Conservation (phyloP, 2,329 filamentous ascomycete species). For the Talaromyces sp. region DNA sequence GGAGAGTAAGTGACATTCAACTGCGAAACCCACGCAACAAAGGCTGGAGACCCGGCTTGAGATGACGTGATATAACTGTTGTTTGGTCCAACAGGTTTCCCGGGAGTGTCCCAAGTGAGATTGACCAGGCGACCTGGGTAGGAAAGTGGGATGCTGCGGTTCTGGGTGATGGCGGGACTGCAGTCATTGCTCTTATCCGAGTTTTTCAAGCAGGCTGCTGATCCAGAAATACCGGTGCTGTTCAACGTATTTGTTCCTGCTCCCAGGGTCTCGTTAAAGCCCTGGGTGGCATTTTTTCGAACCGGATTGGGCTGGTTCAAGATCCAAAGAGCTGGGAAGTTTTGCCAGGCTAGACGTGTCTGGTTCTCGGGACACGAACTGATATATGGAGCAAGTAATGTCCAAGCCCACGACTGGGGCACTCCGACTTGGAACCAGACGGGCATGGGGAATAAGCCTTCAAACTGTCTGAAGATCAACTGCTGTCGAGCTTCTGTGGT, state of each 20-base stretch:
- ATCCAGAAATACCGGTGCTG: constrained; percentile 33
- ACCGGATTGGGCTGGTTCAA: constrained; percentile 73
- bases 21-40: constrained; percentile 71
- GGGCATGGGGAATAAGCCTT: constrained; percentile 73
- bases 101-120: constrained; percentile 67
- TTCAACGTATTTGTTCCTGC: constrained; percentile 31
- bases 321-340: constrained; percentile 68
- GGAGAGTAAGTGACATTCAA: constrained; percentile 67
- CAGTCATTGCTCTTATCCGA: constrained; percentile 51
- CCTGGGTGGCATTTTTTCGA: constrained; percentile 58
- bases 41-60: constrained; percentile 55
- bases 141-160: constrained; percentile 65
- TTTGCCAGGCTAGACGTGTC: constrained; percentile 76
- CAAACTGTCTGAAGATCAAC: constrained; percentile 77
- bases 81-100: constrained; percentile 67
- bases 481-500: constrained; percentile 76
- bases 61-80: constrained; percentile 70
- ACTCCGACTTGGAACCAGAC: constrained; percentile 77
- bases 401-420: constrained; percentile 81
- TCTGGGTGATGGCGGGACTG: constrained; percentile 60
- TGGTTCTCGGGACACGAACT: constrained; percentile 66
- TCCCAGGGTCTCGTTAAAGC: constrained; percentile 56
- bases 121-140: constrained; percentile 68
- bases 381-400: constrained; percentile 74
- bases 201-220: constrained; percentile 55